These are phyloP conservation scores for Emergomyces africanus DNA, from an alignment of 2,329 filamentous ascomycete species.

Conservation along the genomic window DNA sequence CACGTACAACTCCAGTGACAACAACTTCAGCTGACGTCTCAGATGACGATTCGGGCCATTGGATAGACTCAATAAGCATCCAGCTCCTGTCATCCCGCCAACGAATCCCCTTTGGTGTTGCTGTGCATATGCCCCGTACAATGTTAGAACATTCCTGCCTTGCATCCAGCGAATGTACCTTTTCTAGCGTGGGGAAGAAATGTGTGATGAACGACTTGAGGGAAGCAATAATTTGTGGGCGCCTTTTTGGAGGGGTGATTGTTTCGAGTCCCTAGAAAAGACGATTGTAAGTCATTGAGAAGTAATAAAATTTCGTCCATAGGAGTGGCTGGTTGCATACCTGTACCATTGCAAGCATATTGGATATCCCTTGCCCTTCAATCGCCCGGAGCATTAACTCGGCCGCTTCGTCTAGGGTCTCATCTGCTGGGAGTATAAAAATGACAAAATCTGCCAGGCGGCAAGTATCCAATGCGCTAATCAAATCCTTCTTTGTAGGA, in stretches of 20 bases:
- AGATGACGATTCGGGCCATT: conserved; percentile 49
- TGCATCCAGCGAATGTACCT: conserved; percentile 76
- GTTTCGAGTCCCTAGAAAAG: conserved; percentile 48
- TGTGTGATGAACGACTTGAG: conserved; percentile 88
- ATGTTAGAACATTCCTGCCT: conserved; percentile 85
- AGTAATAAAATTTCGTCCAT: not conserved
- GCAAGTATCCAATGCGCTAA: conserved; percentile 71
- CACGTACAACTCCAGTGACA: conserved; percentile 74
- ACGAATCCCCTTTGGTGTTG: conserved; percentile 80
- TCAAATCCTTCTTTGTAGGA: conserved; percentile 57
- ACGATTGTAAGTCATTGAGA: not conserved
- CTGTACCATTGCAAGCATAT: conserved; percentile 74
- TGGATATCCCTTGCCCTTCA: conserved; percentile 89
- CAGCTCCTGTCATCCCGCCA: conserved; percentile 95
- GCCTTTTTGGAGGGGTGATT: conserved; percentile 67
- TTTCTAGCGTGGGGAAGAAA: conserved; percentile 87
- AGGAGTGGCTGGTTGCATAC: conserved; percentile 10
- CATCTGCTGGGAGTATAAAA: conserved; percentile 66
- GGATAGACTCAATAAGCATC: conserved; percentile 77
- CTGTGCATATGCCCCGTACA: conserved; percentile 81
- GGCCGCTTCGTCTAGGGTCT: conserved; percentile 72
- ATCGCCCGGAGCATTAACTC: conserved; percentile 76
- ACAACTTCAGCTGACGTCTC: conserved; percentile 45
- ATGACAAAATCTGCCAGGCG: conserved; percentile 84
- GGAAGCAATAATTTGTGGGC: conserved; percentile 62